Percentiles rank a stretch among this genome's conserved stretches.
phyloP scores from a whole-genome alignment of 371 early-diverging fungal genomes.

The Rhizopus sp. region DNA sequence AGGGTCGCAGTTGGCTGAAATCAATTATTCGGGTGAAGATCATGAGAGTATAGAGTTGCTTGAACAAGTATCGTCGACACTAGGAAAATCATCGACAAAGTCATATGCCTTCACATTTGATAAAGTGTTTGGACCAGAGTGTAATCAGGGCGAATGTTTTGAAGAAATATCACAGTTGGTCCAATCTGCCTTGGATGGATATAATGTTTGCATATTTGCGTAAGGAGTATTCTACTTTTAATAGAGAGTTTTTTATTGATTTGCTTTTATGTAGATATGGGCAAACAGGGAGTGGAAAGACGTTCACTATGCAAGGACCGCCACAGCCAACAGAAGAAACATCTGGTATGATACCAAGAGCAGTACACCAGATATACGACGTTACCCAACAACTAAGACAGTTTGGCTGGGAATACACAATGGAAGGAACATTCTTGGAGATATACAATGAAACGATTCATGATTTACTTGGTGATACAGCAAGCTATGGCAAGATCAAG shows the following conservation, averaged over 20 bases:
- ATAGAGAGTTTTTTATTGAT: neutral
- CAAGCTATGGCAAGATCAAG: slow-evolving; percentile 56
- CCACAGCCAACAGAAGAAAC: slow-evolving; percentile 37
- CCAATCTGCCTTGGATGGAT: slow-evolving; percentile 96
- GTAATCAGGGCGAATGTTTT: slow-evolving; percentile 86
- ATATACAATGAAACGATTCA: slow-evolving; percentile 96
- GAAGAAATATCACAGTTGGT: slow-evolving; percentile 94
- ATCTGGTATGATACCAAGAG: slow-evolving; percentile 90
- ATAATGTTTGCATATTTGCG: slow-evolving; percentile 98
- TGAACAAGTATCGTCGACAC: slow-evolving; percentile 40
- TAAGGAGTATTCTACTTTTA: slow-evolving; percentile 10
- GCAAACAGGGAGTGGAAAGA: slow-evolving; percentile 98
- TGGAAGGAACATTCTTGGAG: slow-evolving; percentile 90
- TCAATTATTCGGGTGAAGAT: slow-evolving; percentile 51
- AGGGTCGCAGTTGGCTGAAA: slow-evolving; percentile 21
- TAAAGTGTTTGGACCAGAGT: slow-evolving; percentile 72
- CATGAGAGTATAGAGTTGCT: slow-evolving; percentile 54
- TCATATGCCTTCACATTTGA: slow-evolving; percentile 83
- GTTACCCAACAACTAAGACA: slow-evolving; percentile 69
- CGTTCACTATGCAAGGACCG: slow-evolving; percentile 78
- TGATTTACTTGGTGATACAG: slow-evolving; percentile 73
- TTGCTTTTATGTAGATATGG: slow-evolving; percentile 72
- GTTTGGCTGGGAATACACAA: slow-evolving; percentile 87
- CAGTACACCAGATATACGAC: slow-evolving; percentile 85
- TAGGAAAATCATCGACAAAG: slow-evolving; percentile 49